Conservation (phyloP, 1,284 basidiomycete species). For the Rhodotorula glutinis region DNA sequence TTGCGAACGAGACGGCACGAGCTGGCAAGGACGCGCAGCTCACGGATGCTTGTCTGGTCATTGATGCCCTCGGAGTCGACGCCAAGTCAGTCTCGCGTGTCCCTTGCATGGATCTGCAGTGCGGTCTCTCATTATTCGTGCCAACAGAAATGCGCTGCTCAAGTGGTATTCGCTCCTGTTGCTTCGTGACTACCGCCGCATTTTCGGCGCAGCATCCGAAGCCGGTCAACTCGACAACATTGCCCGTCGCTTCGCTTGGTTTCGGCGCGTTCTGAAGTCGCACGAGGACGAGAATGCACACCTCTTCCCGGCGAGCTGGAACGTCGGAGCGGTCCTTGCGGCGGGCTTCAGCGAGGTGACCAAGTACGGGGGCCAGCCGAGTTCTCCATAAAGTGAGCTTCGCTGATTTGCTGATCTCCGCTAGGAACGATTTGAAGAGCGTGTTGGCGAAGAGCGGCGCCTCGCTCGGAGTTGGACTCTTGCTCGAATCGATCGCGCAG, state of each 20-base stretch:
- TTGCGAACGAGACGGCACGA: slow-evolving; percentile 30
- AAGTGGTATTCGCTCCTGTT: slow-evolving; percentile 87
- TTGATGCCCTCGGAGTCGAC: slow-evolving; percentile 81
- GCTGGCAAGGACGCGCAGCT: slow-evolving; percentile 38
- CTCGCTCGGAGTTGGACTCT: slow-evolving; percentile 63
- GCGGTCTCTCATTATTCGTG: neutral
- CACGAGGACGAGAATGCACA: slow-evolving; percentile 68
- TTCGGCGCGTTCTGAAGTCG: slow-evolving; percentile 78
- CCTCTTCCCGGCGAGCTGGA: slow-evolving; percentile 80
- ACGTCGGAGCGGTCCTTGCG: slow-evolving; percentile 71
- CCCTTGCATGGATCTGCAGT: neutral
- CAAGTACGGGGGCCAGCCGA: slow-evolving; percentile 54
- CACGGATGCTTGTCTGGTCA: slow-evolving; percentile 72
- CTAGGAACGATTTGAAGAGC: slow-evolving; percentile 51
- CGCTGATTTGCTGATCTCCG: too few species aligned
- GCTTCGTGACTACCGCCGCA: slow-evolving; percentile 91
- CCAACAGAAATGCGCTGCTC: slow-evolving; percentile 62
- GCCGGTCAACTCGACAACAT: slow-evolving; percentile 96
- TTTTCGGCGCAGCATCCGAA: slow-evolving; percentile 87
- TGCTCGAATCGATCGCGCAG: slow-evolving; percentile 79
- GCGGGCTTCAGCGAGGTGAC: slow-evolving; percentile 83
- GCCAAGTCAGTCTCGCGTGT: slow-evolving; percentile 56
- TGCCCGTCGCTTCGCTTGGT: slow-evolving; percentile 91
- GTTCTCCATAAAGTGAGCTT: too few species aligned
- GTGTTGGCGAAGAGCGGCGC: slow-evolving; percentile 45